Evolutionary conservation across 2,329 filamentous ascomycete species (phyloP).

Genomic region (Cladophialophora bantiana): DNA sequence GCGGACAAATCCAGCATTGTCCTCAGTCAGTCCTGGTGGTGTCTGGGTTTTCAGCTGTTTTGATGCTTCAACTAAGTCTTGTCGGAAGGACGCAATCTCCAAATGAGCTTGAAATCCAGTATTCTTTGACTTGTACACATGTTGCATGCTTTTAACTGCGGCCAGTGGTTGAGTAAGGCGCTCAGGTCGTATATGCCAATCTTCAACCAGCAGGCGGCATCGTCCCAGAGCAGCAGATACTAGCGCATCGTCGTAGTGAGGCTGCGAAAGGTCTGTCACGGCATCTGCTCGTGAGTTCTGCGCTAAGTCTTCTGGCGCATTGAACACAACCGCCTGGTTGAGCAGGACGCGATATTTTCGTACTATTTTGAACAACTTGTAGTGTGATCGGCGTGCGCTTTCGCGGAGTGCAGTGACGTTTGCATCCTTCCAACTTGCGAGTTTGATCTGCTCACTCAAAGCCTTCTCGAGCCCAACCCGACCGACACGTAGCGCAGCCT

Average conservation of each 20-base stretch:
- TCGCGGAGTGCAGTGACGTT: conserved; percentile 90
- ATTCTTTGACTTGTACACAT: conserved; percentile 62
- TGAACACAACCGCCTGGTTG: conserved; percentile 74
- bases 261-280: conserved; percentile 36
- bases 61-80: conserved; percentile 72
- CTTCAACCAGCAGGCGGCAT: conserved; percentile 42
- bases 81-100: conserved; percentile 72
- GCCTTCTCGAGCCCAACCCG: conserved; percentile 82
- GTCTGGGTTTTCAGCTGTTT: conserved; percentile 81
- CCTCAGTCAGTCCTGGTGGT: conserved; percentile 78
- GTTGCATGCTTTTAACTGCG: conserved; percentile 77
- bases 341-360: conserved; percentile 85
- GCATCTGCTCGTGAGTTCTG: conserved; percentile 46
- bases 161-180: conserved; percentile 74
- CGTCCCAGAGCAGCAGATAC: conserved; percentile 38
- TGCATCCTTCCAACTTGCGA: conserved; percentile 97
- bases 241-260: conserved; percentile 41
- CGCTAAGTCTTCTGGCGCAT: conserved; percentile 66
- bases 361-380: conserved; percentile 89
- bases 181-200: conserved; percentile 59
- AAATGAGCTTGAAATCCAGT: conserved; percentile 63
- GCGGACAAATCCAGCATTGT: conserved; percentile 83
- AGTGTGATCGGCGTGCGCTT: conserved; percentile 87
- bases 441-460: conserved; percentile 88
- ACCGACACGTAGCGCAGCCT: conserved; percentile 71